Evolutionary conservation across 164 flowering plant species (phyloP), one percentile per base, ranked within the genome.

Genomic region (Santalum album): DNA sequence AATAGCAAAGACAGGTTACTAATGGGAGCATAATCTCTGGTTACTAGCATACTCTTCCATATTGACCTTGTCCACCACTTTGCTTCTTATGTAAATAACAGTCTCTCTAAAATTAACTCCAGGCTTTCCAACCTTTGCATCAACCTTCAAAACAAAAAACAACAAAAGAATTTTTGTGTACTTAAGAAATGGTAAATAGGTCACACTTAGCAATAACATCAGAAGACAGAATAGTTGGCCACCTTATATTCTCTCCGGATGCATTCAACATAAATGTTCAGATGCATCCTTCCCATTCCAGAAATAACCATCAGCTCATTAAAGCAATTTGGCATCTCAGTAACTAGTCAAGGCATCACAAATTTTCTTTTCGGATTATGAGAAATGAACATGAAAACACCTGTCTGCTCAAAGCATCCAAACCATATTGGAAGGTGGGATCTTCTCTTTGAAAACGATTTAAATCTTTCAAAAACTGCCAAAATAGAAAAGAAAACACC

Each of bases 231-330:
- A 27, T 36, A 25, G 29, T 14, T 18, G 27, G 27, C 63, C 42
- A 92, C 99, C 97, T 90, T 90, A 63, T 94, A 94, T 61, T 94
- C 99, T 65, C 99, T 79, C 38, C 83, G 69, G 39, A 94, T 90
- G 53, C 99, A 92, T 69, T 94, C 99, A 62, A 94, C 99, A 73
- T 94, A 94, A 36, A 94, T 83, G 61, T 90, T 90, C 83, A 94
- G 70, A 70, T 94, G 99, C 69, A 94, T 75, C 71, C 90, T 97
- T 61, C 99, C 99, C 99, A 94, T 94, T 52, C 99, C 99, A 57
- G 99, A 90, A 21, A 94, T 90, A 54, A 94, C 90, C 34, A 97
- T 94, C 97, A 90, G 72, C 60, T 27, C 40, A 56, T 9, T 46
- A 65, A 56, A 58, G 17, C 49, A 64, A 53, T 25, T 24, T 10